A percentile compares a stretch with the other conserved stretches of the same genome.
These are phyloP conservation scores for Colletotrichum spaethianum DNA, from an alignment of 2,329 filamentous ascomycete species.

Conservation along the genomic window DNA sequence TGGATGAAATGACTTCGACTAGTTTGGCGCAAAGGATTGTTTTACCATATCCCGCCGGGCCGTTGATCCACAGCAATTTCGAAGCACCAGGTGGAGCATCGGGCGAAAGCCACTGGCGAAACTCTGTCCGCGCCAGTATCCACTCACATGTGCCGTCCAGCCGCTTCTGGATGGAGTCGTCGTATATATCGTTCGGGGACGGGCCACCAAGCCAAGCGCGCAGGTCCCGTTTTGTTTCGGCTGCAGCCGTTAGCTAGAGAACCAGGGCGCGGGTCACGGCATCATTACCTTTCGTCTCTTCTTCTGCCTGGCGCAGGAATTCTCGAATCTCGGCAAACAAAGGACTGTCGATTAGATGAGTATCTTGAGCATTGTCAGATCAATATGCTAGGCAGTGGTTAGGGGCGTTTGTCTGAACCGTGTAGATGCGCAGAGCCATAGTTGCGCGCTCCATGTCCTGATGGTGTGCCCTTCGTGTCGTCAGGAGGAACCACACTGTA, in stretches of 20 bases:
- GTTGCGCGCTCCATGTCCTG: not conserved
- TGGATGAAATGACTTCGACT: conserved; percentile 43
- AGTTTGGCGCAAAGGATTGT: conserved; percentile 51
- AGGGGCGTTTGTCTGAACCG: not conserved
- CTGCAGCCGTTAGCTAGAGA: not conserved
- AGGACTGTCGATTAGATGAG: fast-evolving
- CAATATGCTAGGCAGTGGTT: too few relatives aligned
- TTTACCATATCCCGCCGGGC: conserved; percentile 51
- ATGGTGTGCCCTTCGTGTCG: not conserved
- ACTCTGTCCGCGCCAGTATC: conserved; percentile 43
- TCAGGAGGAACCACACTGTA: conserved; percentile 32
- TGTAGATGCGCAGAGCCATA: not conserved
- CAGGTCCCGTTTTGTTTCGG: conserved; percentile 31
- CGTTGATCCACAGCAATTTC: conserved; percentile 51
- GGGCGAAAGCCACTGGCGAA: conserved; percentile 43
- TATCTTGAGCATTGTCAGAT: not conserved
- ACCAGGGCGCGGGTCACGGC: fast-evolving
- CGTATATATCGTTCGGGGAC: conserved; percentile 40
- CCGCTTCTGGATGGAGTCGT: conserved; percentile 42
- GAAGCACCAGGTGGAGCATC: not conserved
- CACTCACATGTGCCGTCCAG: conserved; percentile 47
- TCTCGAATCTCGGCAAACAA: conserved; percentile 6
- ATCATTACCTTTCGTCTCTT: conserved; percentile 13
- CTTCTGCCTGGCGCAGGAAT: not conserved
- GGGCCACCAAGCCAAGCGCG: conserved; percentile 38